Conservation (phyloP, 2,329 filamentous ascomycete genomes). For the Colletotrichum salicis region DNA sequence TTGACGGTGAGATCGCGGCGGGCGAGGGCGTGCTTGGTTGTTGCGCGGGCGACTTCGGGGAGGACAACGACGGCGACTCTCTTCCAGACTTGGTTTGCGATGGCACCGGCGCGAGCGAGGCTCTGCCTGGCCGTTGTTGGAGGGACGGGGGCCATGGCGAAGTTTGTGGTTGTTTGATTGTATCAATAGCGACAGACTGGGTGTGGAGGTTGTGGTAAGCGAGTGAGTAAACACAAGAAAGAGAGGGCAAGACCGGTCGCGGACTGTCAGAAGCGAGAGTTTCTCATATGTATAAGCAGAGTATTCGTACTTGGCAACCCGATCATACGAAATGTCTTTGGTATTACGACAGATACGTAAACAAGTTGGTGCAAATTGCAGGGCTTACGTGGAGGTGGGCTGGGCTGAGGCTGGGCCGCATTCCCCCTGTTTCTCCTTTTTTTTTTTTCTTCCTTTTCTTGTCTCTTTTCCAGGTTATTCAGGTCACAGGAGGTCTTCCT, state of each 20-base stretch:
- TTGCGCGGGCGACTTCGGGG: conserved; percentile 25
- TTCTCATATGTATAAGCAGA: background rate
- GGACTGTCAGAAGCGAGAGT: background rate
- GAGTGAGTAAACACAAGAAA: conserved; percentile 5
- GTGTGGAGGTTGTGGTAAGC: background rate
- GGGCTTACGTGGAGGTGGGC: conserved; percentile 30
- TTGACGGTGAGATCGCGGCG: conserved; percentile 69
- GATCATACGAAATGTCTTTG: conserved; percentile 21
- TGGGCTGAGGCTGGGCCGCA: conserved; percentile 34
- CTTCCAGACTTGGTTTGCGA: conserved; percentile 15
- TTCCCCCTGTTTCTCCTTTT: conserved; percentile 15
- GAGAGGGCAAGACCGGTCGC: background rate
- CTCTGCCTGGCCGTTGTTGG: conserved; percentile 28
- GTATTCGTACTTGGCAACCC: conserved; percentile 6
- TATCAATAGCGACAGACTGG: conserved; percentile 12
- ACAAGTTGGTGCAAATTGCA: conserved; percentile 18
- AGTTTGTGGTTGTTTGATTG: background rate
- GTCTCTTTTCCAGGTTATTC: background rate
- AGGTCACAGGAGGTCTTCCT: background rate
- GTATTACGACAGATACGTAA: conserved; percentile 11
- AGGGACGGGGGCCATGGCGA: conserved; percentile 26
- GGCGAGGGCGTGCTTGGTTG: conserved; percentile 44
- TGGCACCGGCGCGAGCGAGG: conserved; percentile 19
- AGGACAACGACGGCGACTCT: conserved; percentile 16
- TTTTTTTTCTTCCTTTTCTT: too few relatives aligned